Evolutionary conservation across 495 filamentous ascomycete genomes (phyloP).

Genomic region (Monascus purpureus): DNA sequence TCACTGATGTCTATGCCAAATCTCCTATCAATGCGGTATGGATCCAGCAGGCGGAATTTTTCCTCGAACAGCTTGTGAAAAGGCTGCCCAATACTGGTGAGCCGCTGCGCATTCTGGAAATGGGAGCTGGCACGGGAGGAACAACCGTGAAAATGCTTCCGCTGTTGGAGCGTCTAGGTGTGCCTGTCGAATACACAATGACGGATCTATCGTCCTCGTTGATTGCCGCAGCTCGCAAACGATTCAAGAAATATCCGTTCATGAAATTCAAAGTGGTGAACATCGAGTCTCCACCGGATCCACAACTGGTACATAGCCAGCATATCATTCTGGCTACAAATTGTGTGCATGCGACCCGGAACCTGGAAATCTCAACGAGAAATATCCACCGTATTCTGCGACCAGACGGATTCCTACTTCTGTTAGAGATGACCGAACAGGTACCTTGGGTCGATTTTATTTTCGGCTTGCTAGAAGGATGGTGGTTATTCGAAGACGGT

Average conservation of each 20-base stretch:
- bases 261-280: slow-evolving; percentile 27
- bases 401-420: slow-evolving; percentile 24
- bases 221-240: slow-evolving; percentile 10
- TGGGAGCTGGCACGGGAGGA: slow-evolving; percentile 32
- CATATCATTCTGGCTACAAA: slow-evolving; percentile 33
- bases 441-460: slow-evolving; percentile 29
- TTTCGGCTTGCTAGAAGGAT: slow-evolving; percentile 35
- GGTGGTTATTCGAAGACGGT: slow-evolving; percentile 36
- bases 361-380: slow-evolving; percentile 10
- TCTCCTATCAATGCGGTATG: slow-evolving; percentile 11
- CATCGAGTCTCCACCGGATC: slow-evolving; percentile 19
- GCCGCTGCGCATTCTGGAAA: slow-evolving; percentile 23
- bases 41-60: slow-evolving; percentile 1
- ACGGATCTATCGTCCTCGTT: slow-evolving; percentile 30
- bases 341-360: slow-evolving; percentile 32
- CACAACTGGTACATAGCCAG: slow-evolving; percentile 10
- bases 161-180: slow-evolving; percentile 5
- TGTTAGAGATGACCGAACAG: slow-evolving; percentile 30
- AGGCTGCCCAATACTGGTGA: background rate
- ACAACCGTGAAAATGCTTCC: slow-evolving; percentile 20
- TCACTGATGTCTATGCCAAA: slow-evolving; percentile 17
- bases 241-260: slow-evolving; percentile 4
- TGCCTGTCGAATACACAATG: slow-evolving; percentile 30
- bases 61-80: slow-evolving; percentile 1
- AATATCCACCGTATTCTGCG: slow-evolving; percentile 23